Percentiles rank a stretch among this genome's conserved stretches.
These are phyloP conservation scores for Aulographum hederae DNA, from an alignment of 2,329 filamentous ascomycete species.

Conservation along the genomic window DNA sequence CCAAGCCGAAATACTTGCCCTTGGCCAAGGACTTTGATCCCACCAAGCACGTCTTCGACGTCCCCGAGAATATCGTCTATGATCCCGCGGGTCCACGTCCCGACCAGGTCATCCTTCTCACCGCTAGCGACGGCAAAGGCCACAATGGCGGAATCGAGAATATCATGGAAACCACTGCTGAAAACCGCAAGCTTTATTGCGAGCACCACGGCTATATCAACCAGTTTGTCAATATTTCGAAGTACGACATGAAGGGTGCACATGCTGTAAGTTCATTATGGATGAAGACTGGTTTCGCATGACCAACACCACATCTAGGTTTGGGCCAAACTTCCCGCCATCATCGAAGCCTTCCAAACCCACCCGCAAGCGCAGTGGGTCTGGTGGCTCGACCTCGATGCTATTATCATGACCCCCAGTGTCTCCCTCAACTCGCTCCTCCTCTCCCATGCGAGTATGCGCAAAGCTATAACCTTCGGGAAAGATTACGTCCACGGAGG, in stretches of 20 bases:
- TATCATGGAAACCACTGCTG: constrained; percentile 14
- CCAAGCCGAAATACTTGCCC: neutral
- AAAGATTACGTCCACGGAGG: constrained; percentile 11
- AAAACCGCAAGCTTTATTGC: constrained; percentile 18
- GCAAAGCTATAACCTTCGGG: constrained; percentile 10
- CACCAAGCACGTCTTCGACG: constrained; percentile 8
- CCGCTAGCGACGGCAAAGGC: constrained; percentile 21
- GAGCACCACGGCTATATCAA: constrained; percentile 18
- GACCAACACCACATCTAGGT: no score
- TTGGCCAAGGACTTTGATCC: neutral
- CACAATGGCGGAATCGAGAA: constrained; percentile 22
- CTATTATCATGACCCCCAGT: constrained; percentile 20
- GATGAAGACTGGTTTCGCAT: constrained; percentile 8
- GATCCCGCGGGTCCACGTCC: constrained; percentile 13
- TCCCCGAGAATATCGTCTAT: constrained; percentile 13
- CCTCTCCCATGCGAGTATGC: constrained; percentile 15
- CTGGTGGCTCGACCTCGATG: constrained; percentile 23
- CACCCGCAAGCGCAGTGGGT: constrained; percentile 21
- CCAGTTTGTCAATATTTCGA: constrained; percentile 21
- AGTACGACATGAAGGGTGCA: constrained; percentile 18
- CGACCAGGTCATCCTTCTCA: constrained; percentile 19
- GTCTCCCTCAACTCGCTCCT: constrained; percentile 14
- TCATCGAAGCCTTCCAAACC: constrained; percentile 20
- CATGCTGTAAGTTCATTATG: no score
- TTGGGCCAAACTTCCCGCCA: constrained; percentile 22